phyloP scores from a whole-genome alignment of 140 eudicot species.

The Senecio squalidus region DNA sequence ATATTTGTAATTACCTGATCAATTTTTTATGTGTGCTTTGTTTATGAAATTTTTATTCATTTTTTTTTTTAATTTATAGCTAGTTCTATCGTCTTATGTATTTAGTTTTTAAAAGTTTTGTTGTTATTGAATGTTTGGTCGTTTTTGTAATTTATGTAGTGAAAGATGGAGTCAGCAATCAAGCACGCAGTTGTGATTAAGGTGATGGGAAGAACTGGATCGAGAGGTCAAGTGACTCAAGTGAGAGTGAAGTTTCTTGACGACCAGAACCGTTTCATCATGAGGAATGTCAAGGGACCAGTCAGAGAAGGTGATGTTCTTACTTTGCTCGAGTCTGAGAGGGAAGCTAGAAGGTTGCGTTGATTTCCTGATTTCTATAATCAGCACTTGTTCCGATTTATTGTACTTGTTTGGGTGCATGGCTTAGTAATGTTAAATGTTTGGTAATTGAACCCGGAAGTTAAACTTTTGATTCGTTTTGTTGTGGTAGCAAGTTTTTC shows the following conservation, averaged over 20 bases:
- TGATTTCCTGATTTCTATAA: constrained; percentile 5
- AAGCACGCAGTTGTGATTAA: constrained; percentile 47
- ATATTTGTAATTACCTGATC: too few species aligned
- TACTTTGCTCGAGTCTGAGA: constrained; percentile 46
- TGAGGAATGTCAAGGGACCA: constrained; percentile 45
- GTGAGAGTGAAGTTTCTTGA: constrained; percentile 43
- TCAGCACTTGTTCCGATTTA: not conserved
- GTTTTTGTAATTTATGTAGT: not conserved
- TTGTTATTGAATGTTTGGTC: not conserved
- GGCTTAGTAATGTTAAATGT: constrained; percentile 1
- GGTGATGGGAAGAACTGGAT: constrained; percentile 51
- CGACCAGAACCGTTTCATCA: constrained; percentile 45
- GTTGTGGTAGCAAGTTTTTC: not conserved
- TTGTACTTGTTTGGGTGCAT: constrained; percentile 1
- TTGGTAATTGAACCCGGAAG: not conserved
- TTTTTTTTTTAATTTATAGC: too few species aligned
- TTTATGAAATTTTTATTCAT: too few species aligned
- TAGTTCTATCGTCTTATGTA: too few species aligned
- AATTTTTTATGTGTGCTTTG: too few species aligned
- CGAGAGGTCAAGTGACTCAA: constrained; percentile 50
- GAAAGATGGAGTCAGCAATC: constrained; percentile 39
- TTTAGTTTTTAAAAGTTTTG: not conserved
- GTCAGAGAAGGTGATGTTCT: constrained; percentile 52
- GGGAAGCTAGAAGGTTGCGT: constrained; percentile 52
- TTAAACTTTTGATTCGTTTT: constrained; percentile 14